These are phyloP conservation scores for Lodderomyces orthopsilosis DNA, from an alignment of 1,139 yeast genomes.

Conservation along the genomic window DNA sequence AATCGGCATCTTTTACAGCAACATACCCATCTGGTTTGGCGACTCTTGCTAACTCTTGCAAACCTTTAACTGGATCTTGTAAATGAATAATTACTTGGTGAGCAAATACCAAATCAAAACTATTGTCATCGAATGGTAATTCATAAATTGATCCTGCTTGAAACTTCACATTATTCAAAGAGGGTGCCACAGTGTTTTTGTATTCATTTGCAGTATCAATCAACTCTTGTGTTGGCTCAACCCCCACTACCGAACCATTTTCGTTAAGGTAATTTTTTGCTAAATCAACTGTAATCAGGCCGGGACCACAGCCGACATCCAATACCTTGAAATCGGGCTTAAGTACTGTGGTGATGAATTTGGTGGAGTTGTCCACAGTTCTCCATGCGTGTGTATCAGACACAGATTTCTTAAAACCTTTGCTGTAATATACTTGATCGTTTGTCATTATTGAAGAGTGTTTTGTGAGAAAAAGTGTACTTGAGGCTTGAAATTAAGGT, in stretches of 20 bases:
- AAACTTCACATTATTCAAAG: conserved; percentile 23
- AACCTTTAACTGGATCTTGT: conserved; percentile 27
- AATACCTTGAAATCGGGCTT: conserved; percentile 25
- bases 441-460: conserved; percentile 6
- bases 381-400: conserved; percentile 36
- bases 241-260: conserved; percentile 28
- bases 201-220: conserved; percentile 27
- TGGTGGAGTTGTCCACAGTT: conserved; percentile 27
- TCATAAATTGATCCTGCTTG: conserved; percentile 28
- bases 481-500: too few species aligned
- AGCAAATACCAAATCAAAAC: conserved; percentile 37
- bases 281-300: conserved; percentile 34
- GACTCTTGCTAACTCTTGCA: conserved; percentile 34
- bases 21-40: conserved; percentile 38
- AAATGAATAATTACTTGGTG: conserved; percentile 41
- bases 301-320: conserved; percentile 46
- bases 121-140: conserved; percentile 32
- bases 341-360: conserved; percentile 26
- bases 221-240: conserved; percentile 32
- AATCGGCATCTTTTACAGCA: conserved; percentile 34
- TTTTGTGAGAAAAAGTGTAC: too few species aligned
- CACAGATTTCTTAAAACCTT: conserved; percentile 21
- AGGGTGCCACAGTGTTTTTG: conserved; percentile 11
- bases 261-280: conserved; percentile 24
- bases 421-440: conserved; percentile 23